Evolutionary conservation across 352 stramenopile species (phyloP), one percentile per base, ranked within the genome.

Genomic region (Phytophthora aleatoria): DNA sequence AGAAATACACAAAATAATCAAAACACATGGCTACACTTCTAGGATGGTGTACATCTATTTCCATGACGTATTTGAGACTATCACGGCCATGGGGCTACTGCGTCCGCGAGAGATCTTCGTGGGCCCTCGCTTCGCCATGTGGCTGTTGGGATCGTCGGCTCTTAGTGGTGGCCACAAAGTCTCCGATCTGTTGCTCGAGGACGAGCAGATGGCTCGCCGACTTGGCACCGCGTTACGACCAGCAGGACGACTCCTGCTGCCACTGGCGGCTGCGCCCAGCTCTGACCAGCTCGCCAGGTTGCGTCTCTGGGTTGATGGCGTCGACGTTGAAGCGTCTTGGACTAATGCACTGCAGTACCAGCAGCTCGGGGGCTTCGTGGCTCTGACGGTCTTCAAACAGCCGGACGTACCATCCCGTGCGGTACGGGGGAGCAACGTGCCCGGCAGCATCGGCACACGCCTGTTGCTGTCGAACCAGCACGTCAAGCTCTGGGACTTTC

Each of bases 401-500:
- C 61, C 50, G 67, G 20, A 31, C 13, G 36, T 0, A 13, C 12
- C 57, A 41, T 16, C 9, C 6, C 56, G 45, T n/a, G 35, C 35
- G 35, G 35, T 41, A 24, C 47, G 33, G 10, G 43, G 31, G 10
- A 68, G 50, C 45, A 52, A 64, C 20, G 47, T 69, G 10, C 41
- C 59, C 7, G 71, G 60, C 3, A 33, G 50, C 16, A 38, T 82
- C 47, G 74, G 70, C 12, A 71, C 74, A 31, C 60, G 53, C 2
- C 42, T 82, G 43, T 51, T 82, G 53, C 47, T 82, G 20, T 71
- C 64, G 24, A 82, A 80, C 10, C 27, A 57, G 33, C 39, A 67
- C 36, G 62, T 82, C 10, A 78, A 76, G 11, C 35, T 82, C 20
- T 82, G 74, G 74, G 71, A 82, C 39, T 82, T 82, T 38, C 45